A percentile compares a stretch with the other conserved stretches of the same genome.
Evolutionary conservation across 2,329 filamentous ascomycete species (phyloP).

Genomic region (Curvularia lunata): DNA sequence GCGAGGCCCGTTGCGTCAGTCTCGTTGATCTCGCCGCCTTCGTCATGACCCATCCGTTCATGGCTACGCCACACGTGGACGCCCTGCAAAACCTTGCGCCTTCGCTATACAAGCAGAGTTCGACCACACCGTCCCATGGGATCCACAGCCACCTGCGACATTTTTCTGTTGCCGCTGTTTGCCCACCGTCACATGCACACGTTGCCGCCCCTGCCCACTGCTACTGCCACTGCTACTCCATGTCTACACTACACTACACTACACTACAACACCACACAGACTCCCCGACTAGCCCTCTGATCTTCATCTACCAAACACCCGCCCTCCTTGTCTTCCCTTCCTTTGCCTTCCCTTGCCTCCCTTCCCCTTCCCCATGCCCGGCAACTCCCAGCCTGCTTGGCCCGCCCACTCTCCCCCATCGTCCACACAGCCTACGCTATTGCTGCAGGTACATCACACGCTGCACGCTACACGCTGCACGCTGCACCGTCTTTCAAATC

Average conservation of each 20-base stretch:
- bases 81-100: conserved; percentile 4
- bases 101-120: conserved; percentile 3
- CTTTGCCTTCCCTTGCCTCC: no score
- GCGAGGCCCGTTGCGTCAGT: background rate
- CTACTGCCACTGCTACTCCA: background rate
- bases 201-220: background rate
- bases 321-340: no score
- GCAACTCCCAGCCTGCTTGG: conserved; percentile 1
- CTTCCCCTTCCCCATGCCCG: background rate
- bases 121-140: background rate
- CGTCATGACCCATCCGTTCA: background rate
- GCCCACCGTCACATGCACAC: conserved; percentile 13
- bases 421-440: background rate
- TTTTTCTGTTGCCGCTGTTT: conserved; percentile 1
- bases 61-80: background rate
- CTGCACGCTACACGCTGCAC: conserved; percentile 7
- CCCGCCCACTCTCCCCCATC: background rate
- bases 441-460: conserved; percentile 21
- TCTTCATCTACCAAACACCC: background rate
- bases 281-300: background rate
- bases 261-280: background rate
- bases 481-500: conserved; percentile 18
- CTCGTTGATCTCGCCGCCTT: background rate
- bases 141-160: background rate
- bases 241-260: background rate